Evolutionary conservation across 352 stramenopile species (phyloP).

Genomic region (Halophytophthora polymorphica): DNA sequence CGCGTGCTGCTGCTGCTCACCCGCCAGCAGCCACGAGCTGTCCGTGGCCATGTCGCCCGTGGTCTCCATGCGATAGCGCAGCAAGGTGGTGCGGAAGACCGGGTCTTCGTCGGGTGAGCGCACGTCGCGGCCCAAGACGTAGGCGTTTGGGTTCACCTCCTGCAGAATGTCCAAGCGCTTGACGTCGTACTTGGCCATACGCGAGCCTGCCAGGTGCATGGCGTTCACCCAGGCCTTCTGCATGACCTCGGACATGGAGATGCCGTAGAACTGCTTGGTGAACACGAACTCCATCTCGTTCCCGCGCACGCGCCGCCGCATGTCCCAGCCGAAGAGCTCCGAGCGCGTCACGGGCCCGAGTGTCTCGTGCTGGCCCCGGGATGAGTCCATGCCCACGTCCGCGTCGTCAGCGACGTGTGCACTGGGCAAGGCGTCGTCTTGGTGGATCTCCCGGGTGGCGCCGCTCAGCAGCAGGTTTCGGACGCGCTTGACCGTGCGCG

Average conservation of each 20-base stretch:
- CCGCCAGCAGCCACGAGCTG: slow-evolving; percentile 10
- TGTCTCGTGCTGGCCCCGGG: slow-evolving; percentile 1
- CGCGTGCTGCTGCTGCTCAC: slow-evolving; percentile 1
- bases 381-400: slow-evolving; percentile 3
- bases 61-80: slow-evolving; percentile 47
- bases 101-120: slow-evolving; percentile 28
- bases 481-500: slow-evolving; percentile 22
- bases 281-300: slow-evolving; percentile 49
- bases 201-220: slow-evolving; percentile 30
- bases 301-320: slow-evolving; percentile 31
- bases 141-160: slow-evolving; percentile 30
- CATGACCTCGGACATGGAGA: slow-evolving; percentile 37
- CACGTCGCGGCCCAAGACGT: slow-evolving; percentile 49
- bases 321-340: slow-evolving; percentile 49
- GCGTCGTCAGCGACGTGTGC: slow-evolving; percentile 10
- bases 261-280: slow-evolving; percentile 35
- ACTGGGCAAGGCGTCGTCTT: too few relatives aligned
- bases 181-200: slow-evolving; percentile 49
- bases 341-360: slow-evolving; percentile 11
- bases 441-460: too few relatives aligned
- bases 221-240: slow-evolving; percentile 44
- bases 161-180: slow-evolving; percentile 48
- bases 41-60: slow-evolving; percentile 11
- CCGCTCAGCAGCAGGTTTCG: slow-evolving; percentile 25
- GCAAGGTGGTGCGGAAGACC: slow-evolving; percentile 45